phyloP scores from a whole-genome alignment of 371 early-diverging fungal genomes.

The Syncephalastrum racemosum region DNA sequence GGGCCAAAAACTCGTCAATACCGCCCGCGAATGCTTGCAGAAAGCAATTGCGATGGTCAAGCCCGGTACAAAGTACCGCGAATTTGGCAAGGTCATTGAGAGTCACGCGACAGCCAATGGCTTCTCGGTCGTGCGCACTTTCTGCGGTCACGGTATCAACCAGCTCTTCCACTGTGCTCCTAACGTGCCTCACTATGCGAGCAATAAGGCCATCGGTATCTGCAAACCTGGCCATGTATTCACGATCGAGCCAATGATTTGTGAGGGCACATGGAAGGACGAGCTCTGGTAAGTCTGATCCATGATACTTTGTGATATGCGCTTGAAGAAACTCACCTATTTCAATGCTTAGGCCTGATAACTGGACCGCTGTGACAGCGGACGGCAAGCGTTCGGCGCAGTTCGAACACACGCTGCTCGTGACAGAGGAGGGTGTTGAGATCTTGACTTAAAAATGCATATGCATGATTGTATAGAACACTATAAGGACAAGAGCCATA shows the following conservation, averaged over 20 bases:
- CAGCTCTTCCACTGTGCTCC: slow-evolving; percentile 87
- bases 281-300: slow-evolving; percentile 33
- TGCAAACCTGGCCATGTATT: slow-evolving; percentile 94
- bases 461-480: not conserved
- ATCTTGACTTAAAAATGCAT: slow-evolving; percentile 66
- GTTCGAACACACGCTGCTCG: slow-evolving; percentile 97
- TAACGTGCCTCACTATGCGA: slow-evolving; percentile 90
- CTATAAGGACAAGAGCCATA: not conserved
- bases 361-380: slow-evolving; percentile 89
- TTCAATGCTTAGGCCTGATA: slow-evolving; percentile 65
- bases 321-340: not conserved
- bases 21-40: slow-evolving; percentile 81
- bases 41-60: slow-evolving; percentile 85
- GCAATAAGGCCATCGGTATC: slow-evolving; percentile 92
- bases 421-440: slow-evolving; percentile 93
- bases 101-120: slow-evolving; percentile 79
- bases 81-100: slow-evolving; percentile 89
- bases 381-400: slow-evolving; percentile 98
- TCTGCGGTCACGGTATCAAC: slow-evolving; percentile 93
- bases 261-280: slow-evolving; percentile 66
- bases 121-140: slow-evolving; percentile 90
- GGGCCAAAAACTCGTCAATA: slow-evolving; percentile 72
- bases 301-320: not conserved
- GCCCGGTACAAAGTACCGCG: slow-evolving; percentile 90
- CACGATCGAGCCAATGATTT: slow-evolving; percentile 98